phyloP scores from a whole-genome alignment of 2,329 filamentous ascomycete genomes.

The Diaporthe australafricana region DNA sequence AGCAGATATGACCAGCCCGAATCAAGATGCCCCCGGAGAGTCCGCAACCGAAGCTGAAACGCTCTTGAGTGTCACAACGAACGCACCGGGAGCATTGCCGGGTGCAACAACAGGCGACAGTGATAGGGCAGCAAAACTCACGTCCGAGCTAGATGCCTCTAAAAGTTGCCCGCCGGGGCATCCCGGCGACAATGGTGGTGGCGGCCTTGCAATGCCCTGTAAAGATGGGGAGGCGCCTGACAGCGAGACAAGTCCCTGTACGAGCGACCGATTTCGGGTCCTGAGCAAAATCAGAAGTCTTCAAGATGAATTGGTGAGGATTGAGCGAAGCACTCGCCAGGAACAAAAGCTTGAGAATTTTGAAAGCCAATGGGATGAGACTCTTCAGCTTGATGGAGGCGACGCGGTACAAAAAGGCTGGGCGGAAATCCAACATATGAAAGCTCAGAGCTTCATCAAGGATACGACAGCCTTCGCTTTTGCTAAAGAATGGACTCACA shows the following conservation, averaged over 20 bases:
- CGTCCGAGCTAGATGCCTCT: neutral
- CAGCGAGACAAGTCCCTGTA: accelerated
- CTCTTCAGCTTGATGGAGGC: neutral
- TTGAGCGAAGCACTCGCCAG: neutral
- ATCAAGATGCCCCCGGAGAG: neutral
- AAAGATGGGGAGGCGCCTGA: neutral
- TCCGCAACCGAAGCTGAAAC: neutral
- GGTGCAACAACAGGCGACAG: neutral
- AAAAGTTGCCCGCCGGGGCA: neutral
- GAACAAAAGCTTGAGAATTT: neutral
- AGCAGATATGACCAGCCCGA: neutral
- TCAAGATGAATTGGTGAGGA: neutral
- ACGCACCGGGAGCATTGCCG: too few species aligned
- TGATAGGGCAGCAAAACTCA: neutral
- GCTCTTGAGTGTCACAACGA: neutral
- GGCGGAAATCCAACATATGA: neutral
- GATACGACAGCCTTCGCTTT: neutral
- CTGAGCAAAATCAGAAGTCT: neutral
- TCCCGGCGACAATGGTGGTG: neutral
- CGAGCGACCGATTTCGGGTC: too few species aligned
- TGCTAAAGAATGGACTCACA: neutral
- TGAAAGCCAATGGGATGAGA: neutral
- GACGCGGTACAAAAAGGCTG: neutral
- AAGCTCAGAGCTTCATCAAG: neutral
- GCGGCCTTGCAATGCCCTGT: too few species aligned